Conservation (phyloP, 116 monocot genomes). For the Papilionanthe hybrid region DNA sequence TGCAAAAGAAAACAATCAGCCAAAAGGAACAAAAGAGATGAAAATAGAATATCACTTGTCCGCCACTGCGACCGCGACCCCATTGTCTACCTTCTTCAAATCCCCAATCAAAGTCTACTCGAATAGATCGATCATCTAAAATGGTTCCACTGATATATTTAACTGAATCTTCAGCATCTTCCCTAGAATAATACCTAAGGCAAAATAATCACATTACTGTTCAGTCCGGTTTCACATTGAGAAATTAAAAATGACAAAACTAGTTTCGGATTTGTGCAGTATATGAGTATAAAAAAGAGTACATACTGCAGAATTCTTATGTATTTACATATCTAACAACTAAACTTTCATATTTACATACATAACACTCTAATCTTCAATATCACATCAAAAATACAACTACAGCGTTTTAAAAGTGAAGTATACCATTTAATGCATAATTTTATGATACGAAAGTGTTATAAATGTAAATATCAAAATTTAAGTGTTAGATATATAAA, state of each 20-base stretch:
- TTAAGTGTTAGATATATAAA: no score
- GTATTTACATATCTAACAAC: no score
- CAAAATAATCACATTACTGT: constrained; percentile 10
- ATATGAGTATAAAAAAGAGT: not conserved
- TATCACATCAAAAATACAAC: no score
- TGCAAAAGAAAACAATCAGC: not conserved
- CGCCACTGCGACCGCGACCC: constrained; percentile 99
- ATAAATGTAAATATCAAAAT: no score
- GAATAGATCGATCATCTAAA: constrained; percentile 95
- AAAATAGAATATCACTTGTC: constrained; percentile 50
- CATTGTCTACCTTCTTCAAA: constrained; percentile 98
- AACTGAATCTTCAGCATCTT: constrained; percentile 89
- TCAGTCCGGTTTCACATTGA: not conserved
- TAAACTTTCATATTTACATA: no score
- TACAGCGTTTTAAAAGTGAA: no score
- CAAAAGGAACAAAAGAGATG: not conserved
- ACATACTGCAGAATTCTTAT: no score
- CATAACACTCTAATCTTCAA: no score
- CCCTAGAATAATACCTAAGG: constrained; percentile 83
- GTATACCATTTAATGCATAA: no score
- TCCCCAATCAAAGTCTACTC: constrained; percentile 99
- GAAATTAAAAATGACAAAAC: not conserved
- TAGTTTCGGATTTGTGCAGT: not conserved
- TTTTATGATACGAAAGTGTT: no score
- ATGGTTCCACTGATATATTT: constrained; percentile 99